These are phyloP conservation scores for Cyberlindnera galapagoensis DNA, from an alignment of 805 yeast genomes.

Conservation along the genomic window DNA sequence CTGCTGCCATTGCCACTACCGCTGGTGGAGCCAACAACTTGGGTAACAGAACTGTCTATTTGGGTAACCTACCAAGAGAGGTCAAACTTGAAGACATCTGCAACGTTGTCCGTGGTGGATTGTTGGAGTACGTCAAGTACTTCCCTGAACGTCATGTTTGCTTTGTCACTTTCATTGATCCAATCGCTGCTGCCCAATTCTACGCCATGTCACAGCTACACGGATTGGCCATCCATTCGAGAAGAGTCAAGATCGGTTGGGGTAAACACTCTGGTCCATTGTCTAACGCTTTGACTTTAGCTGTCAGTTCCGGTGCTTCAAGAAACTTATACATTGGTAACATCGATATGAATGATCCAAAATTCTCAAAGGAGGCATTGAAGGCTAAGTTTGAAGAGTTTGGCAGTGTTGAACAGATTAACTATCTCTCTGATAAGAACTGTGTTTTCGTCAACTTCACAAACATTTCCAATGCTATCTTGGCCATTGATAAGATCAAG, in stretches of 20 bases:
- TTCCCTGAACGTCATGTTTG: conserved; percentile 85
- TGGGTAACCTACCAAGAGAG: conserved; percentile 86
- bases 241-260: conserved; percentile 93
- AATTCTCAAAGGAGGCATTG: conserved; percentile 51
- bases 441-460: conserved; percentile 30
- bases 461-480: conserved; percentile 83
- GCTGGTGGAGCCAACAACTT: conserved; percentile 91
- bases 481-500: conserved; percentile 88
- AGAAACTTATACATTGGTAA: conserved; percentile 88
- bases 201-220: conserved; percentile 90
- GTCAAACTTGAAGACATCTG: conserved; percentile 89
- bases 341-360: conserved; percentile 35
- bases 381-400: conserved; percentile 69
- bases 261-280: conserved; percentile 95
- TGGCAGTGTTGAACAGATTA: conserved; percentile 95
- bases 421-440: conserved; percentile 56
- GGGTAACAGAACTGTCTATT: conserved; percentile 89
- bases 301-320: conserved; percentile 90
- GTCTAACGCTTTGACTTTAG: conserved; percentile 77
- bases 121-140: conserved; percentile 75
- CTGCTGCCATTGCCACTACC: conserved; percentile 93
- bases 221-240: conserved; percentile 78
- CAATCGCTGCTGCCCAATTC: conserved; percentile 96
- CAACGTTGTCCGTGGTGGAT: conserved; percentile 93
- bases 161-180: conserved; percentile 92